Conservation (phyloP, 1,284 basidiomycete species). For the Papiliotrema nemorosa region DNA sequence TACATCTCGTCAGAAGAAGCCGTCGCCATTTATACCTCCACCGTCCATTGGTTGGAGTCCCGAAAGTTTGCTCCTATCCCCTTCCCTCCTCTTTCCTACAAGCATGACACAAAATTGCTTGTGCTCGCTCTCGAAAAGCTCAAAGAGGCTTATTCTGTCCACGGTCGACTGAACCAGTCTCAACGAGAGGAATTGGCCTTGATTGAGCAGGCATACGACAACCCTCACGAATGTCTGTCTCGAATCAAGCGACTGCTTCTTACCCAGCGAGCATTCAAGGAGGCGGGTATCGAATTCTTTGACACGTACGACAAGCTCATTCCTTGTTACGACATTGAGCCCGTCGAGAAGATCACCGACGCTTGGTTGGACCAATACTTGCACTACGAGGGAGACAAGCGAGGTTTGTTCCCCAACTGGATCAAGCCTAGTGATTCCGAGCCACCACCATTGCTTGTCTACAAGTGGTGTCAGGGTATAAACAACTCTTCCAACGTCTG, state of each 20-base stretch:
- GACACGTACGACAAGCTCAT: constrained; percentile 97
- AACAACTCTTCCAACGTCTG: constrained; percentile 77
- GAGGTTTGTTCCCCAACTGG: constrained; percentile 93
- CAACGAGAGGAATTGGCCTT: constrained; percentile 94
- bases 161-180: constrained; percentile 91
- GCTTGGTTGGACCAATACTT: constrained; percentile 86
- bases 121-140: constrained; percentile 92
- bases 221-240: constrained; percentile 63
- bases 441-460: constrained; percentile 90
- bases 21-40: constrained; percentile 94
- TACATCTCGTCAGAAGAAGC: constrained; percentile 97
- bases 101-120: constrained; percentile 94
- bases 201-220: constrained; percentile 87
- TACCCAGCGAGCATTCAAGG: constrained; percentile 96
- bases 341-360: constrained; percentile 97
- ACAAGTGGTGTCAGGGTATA: constrained; percentile 68
- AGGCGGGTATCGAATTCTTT: constrained; percentile 76
- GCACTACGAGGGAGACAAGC: constrained; percentile 79
- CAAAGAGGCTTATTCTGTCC: constrained; percentile 97
- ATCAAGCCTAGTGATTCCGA: constrained; percentile 96
- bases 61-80: constrained; percentile 93
- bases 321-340: constrained; percentile 96
- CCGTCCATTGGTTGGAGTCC: constrained; percentile 95
- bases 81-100: constrained; percentile 96
- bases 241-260: constrained; percentile 93